Conservation (phyloP, 495 filamentous ascomycete genomes). For the Podospora comata region DNA sequence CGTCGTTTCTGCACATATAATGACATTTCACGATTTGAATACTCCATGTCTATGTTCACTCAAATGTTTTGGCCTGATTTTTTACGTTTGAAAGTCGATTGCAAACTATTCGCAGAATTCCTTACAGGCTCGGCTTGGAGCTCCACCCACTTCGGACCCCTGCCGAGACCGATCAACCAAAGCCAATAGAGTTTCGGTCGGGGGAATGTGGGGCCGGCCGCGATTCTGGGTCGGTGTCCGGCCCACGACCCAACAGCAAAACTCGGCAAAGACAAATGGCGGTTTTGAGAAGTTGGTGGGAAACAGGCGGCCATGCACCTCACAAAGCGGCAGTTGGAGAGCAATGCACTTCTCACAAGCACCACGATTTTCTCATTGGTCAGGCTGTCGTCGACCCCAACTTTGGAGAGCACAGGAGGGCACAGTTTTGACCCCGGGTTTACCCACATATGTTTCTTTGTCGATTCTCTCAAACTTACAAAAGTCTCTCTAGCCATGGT, state of each 20-base stretch:
- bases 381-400: not conserved
- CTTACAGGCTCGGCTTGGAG: not conserved
- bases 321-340: too few species aligned
- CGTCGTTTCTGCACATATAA: conserved; percentile 8
- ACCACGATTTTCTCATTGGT: not conserved
- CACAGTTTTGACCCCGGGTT: not conserved
- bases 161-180: not conserved
- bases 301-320: conserved; percentile 9
- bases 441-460: not conserved
- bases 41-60: not conserved
- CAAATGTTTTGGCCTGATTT: too few species aligned
- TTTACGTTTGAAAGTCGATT: too few species aligned
- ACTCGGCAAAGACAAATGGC: conserved; percentile 8
- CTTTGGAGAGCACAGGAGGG: not conserved
- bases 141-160: not conserved
- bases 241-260: conserved; percentile 12
- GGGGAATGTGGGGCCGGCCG: conserved; percentile 13
- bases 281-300: conserved; percentile 3
- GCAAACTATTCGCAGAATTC: not conserved
- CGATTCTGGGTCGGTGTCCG: not conserved
- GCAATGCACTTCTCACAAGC: not conserved
- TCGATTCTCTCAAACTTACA: not conserved
- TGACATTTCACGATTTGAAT: conserved; percentile 13
- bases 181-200: not conserved
- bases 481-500: conserved; percentile 1